These are phyloP conservation scores for Ceratocystis colombiana DNA, from an alignment of 2,329 filamentous ascomycete genomes.

Conservation along the genomic window DNA sequence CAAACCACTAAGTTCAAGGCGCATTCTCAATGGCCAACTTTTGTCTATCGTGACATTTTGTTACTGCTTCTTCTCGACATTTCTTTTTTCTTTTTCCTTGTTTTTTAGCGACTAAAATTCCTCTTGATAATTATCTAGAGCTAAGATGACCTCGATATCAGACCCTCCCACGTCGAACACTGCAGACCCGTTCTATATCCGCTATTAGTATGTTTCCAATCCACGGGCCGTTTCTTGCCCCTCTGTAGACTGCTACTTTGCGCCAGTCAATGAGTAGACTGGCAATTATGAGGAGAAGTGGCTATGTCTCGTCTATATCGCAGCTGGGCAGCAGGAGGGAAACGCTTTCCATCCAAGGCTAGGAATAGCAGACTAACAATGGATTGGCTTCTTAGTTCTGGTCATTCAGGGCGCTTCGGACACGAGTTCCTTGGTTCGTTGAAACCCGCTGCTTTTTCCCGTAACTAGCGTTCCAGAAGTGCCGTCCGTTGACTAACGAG, in stretches of 20 bases:
- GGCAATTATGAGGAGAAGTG: conserved; percentile 23
- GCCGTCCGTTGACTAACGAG: conserved; percentile 16
- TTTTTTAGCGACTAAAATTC: not conserved
- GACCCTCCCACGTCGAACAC: conserved; percentile 16
- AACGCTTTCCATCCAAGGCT: no score
- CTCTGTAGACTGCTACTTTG: not conserved
- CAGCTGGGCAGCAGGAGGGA: no score
- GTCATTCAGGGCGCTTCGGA: conserved; percentile 92
- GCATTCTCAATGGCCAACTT: not conserved
- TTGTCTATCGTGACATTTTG: not conserved
- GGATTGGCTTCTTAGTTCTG: conserved; percentile 54
- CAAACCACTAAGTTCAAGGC: not conserved
- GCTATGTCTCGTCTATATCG: not conserved
- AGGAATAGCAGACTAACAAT: not conserved
- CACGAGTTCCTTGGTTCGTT: conserved; percentile 87
- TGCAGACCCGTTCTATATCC: conserved; percentile 76
- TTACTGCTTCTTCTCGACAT: not conserved
- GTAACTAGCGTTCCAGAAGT: not conserved
- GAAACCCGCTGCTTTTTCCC: not conserved
- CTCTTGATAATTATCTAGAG: not conserved
- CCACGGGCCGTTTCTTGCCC: not conserved
- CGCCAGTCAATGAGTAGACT: not conserved
- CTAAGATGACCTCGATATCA: not conserved
- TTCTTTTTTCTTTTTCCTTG: not conserved
- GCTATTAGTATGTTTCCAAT: conserved; percentile 72